Evolutionary conservation across 2,329 filamentous ascomycete species (phyloP).

Genomic region (Mycosphaerelloides madeirae): DNA sequence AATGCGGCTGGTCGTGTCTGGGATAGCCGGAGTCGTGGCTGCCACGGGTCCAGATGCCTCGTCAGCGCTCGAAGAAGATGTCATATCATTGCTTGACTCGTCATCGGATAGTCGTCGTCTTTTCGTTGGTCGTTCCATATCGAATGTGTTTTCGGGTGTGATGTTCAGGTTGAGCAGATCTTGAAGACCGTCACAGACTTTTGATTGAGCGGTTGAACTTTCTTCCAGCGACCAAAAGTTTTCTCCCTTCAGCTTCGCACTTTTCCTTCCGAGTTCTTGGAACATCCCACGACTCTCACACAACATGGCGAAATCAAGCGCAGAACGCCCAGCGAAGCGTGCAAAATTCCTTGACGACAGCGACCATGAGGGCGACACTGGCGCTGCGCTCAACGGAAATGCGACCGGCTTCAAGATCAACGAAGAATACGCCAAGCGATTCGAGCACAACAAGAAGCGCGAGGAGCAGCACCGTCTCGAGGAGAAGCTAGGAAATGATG

Average conservation of each 20-base stretch:
- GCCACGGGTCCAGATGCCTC: not conserved
- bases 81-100: not conserved
- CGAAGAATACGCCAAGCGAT: constrained; percentile 78
- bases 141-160: not conserved
- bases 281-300: not conserved
- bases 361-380: constrained; percentile 21
- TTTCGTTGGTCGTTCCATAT: constrained; percentile 16
- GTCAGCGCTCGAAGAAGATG: not conserved
- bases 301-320: not conserved
- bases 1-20: constrained; percentile 2
- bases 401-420: constrained; percentile 66
- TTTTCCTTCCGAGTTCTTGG: not conserved
- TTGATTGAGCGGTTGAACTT: too few species aligned
- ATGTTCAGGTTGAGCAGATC: not conserved
- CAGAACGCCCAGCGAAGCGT: constrained; percentile 26
- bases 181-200: too few species aligned
- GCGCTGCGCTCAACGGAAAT: constrained; percentile 19
- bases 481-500: constrained; percentile 67
- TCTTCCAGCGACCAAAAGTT: not conserved
- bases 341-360: constrained; percentile 31
- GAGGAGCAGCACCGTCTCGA: constrained; percentile 80
- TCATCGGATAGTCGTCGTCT: constrained; percentile 13
- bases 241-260: not conserved
- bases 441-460: constrained; percentile 96
- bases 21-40: not conserved